These are phyloP conservation scores for Volvox carteri DNA, from an alignment of 163 green algal species.

Conservation along the genomic window DNA sequence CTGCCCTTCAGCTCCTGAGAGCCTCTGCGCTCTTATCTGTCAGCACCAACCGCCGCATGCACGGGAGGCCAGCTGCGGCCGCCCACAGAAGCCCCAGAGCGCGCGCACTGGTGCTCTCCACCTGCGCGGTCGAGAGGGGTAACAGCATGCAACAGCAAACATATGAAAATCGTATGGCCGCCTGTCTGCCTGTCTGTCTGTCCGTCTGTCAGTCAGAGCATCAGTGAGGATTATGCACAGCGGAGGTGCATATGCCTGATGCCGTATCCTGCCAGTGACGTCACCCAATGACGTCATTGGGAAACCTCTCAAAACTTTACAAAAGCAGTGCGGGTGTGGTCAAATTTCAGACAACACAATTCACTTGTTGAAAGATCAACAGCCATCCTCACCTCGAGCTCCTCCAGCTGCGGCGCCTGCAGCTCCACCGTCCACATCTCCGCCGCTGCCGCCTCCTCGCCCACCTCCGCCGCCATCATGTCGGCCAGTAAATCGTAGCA, in stretches of 20 bases:
- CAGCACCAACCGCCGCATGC: background rate
- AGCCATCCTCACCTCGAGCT: conserved; percentile 30
- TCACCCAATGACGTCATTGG: background rate
- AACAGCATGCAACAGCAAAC: background rate
- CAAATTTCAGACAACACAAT: background rate
- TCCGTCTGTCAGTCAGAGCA: background rate
- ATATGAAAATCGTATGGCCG: background rate
- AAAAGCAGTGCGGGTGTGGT: background rate
- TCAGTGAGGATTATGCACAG: background rate
- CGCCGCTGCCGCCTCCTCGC: conserved; percentile 6
- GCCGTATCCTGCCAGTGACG: background rate
- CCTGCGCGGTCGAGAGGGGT: background rate
- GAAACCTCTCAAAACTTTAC: background rate
- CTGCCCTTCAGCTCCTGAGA: background rate
- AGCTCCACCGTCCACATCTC: conserved; percentile 32
- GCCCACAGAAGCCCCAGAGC: background rate
- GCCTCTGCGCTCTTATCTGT: background rate
- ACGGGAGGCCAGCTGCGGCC: background rate
- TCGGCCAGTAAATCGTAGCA: conserved; percentile 38
- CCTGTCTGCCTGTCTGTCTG: background rate
- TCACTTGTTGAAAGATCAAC: background rate
- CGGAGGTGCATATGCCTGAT: background rate
- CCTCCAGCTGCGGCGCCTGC: conserved; percentile 20
- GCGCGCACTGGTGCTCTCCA: background rate
- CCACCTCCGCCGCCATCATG: background rate